A percentile compares a stretch with the other conserved stretches of the same genome.
phyloP scores from a whole-genome alignment of 768 basidiomycete species.

The Rhizopogon vinicolor region DNA sequence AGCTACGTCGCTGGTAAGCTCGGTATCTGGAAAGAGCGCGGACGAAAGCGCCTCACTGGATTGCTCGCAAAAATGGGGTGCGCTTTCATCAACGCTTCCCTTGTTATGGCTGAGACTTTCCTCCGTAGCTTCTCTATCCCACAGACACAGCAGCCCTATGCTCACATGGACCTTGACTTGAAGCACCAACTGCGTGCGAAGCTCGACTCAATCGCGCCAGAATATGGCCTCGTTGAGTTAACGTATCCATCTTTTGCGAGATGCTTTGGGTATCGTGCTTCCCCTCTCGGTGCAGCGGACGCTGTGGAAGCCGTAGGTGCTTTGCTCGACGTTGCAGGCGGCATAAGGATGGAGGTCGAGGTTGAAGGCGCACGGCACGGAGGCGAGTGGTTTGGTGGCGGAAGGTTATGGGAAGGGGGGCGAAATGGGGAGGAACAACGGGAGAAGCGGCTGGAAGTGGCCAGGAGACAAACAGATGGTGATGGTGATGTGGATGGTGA shows the following conservation, averaged over 20 bases:
- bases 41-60: slow-evolving; percentile 83
- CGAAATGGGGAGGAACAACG: slow-evolving; percentile 31
- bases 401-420: slow-evolving; percentile 67
- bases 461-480: slow-evolving; percentile 17
- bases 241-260: slow-evolving; percentile 92
- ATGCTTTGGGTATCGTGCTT: slow-evolving; percentile 84
- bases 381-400: slow-evolving; percentile 94
- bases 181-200: slow-evolving; percentile 77
- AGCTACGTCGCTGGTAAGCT: slow-evolving; percentile 93
- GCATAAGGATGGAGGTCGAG: slow-evolving; percentile 88
- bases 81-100: slow-evolving; percentile 1
- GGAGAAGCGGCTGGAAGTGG: slow-evolving; percentile 22
- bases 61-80: slow-evolving; percentile 98
- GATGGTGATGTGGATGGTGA: slow-evolving; percentile 21
- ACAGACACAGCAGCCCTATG: slow-evolving; percentile 90
- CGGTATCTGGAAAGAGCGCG: slow-evolving; percentile 95
- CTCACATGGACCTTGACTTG: slow-evolving; percentile 96
- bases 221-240: slow-evolving; percentile 92
- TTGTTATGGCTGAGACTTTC: slow-evolving; percentile 1
- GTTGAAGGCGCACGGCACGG: slow-evolving; percentile 83
- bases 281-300: slow-evolving; percentile 88
- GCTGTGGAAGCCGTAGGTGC: slow-evolving; percentile 87
- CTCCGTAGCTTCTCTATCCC: slow-evolving; percentile 80
- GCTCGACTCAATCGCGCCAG: slow-evolving; percentile 85
- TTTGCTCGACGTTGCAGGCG: slow-evolving; percentile 85